A percentile compares a stretch with the other conserved stretches of the same genome.
Evolutionary conservation across 2,329 filamentous ascomycete species (phyloP).

Genomic region (Podosphaera leucotricha): DNA sequence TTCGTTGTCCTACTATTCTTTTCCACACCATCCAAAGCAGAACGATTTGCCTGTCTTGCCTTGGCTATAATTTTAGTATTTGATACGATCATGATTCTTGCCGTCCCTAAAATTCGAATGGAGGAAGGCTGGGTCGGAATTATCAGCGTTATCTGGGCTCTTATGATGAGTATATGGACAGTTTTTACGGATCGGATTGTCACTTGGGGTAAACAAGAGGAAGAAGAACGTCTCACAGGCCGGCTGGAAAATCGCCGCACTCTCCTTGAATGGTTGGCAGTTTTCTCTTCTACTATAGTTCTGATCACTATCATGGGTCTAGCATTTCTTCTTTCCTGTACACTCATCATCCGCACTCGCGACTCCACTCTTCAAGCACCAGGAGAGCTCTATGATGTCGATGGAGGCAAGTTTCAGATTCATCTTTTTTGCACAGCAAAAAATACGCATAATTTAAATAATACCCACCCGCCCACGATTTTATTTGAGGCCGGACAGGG

Average conservation of each 20-base stretch:
- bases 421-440: conserved; percentile 49
- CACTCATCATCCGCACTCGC: conserved; percentile 53
- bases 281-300: conserved; percentile 50
- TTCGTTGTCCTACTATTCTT: conserved; percentile 70
- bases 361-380: conserved; percentile 53
- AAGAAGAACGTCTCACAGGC: conserved; percentile 80
- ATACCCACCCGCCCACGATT: conserved; percentile 42
- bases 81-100: conserved; percentile 56
- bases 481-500: conserved; percentile 66
- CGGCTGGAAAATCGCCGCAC: conserved; percentile 67
- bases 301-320: conserved; percentile 45
- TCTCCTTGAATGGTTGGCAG: conserved; percentile 60
- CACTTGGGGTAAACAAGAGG: conserved; percentile 74
- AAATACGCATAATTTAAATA: conserved; percentile 30
- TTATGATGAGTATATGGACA: conserved; percentile 57
- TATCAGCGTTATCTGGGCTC: conserved; percentile 60
- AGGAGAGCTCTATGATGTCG: conserved; percentile 58
- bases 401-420: conserved; percentile 63
- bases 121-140: conserved; percentile 91
- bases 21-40: conserved; percentile 53
- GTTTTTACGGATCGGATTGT: conserved; percentile 62
- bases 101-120: conserved; percentile 47
- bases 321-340: conserved; percentile 53
- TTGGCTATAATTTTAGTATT: conserved; percentile 44
- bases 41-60: conserved; percentile 48